Evolutionary conservation across 1,284 basidiomycete genomes (phyloP).

Genomic region (Calocybe gambosa): DNA sequence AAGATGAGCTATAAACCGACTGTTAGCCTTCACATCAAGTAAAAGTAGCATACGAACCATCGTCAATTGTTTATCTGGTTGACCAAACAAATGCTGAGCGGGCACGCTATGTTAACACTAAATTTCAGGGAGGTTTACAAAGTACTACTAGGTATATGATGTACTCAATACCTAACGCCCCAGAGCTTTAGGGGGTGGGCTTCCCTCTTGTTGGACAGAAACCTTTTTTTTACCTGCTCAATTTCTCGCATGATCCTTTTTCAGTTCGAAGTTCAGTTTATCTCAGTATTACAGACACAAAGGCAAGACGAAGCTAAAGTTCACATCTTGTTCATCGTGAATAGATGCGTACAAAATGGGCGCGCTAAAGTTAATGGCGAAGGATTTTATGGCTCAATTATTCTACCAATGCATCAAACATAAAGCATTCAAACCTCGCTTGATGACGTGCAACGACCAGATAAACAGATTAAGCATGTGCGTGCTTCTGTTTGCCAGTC

Average conservation of each 20-base stretch:
- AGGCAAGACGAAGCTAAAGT: too few relatives aligned
- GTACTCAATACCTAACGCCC: too few relatives aligned
- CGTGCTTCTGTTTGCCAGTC: slow-evolving; percentile 92
- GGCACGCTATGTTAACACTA: too few relatives aligned
- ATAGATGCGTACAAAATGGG: slow-evolving; percentile 2
- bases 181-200: too few relatives aligned
- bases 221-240: too few relatives aligned
- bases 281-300: too few relatives aligned
- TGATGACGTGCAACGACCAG: slow-evolving; percentile 3
- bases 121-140: too few relatives aligned
- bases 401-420: slow-evolving; percentile 8
- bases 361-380: background rate
- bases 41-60: background rate
- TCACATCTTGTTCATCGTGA: too few relatives aligned
- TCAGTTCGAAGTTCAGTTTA: too few relatives aligned
- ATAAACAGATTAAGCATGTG: slow-evolving; percentile 34
- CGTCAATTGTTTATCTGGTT: slow-evolving; percentile 2
- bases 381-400: slow-evolving; percentile 8
- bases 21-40: background rate
- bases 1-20: slow-evolving; percentile 72
- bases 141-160: too few relatives aligned
- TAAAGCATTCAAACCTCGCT: slow-evolving; percentile 9
- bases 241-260: too few relatives aligned
- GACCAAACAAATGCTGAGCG: background rate
- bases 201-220: too few relatives aligned